These are phyloP conservation scores for Gigaspora rosea DNA, from an alignment of 192 early-diverging fungal genomes.

Conservation along the genomic window DNA sequence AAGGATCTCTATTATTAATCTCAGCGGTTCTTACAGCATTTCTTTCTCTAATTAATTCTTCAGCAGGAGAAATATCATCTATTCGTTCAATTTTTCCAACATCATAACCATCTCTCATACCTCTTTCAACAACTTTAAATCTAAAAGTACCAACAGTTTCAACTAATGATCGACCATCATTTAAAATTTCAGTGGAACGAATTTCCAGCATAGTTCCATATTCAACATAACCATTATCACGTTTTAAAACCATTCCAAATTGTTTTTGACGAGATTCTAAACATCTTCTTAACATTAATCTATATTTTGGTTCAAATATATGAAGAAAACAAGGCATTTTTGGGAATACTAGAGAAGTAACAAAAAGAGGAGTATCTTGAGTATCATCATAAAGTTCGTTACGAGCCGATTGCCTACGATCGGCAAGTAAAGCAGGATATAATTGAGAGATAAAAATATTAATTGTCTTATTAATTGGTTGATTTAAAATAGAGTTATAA, in stretches of 20 bases:
- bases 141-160: conserved; percentile 53
- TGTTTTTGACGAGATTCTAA: conserved; percentile 44
- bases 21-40: conserved; percentile 8
- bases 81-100: conserved; percentile 50
- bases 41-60: conserved; percentile 40
- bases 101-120: conserved; percentile 51
- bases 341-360: conserved; percentile 59
- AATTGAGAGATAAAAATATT: conserved; percentile 5
- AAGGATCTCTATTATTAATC: conserved; percentile 27
- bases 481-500: conserved; percentile 39
- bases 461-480: conserved; percentile 40
- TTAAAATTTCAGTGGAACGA: conserved; percentile 42
- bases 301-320: conserved; percentile 67
- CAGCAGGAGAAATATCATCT: conserved; percentile 46
- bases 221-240: conserved; percentile 27
- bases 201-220: conserved; percentile 58
- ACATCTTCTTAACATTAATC: conserved; percentile 56
- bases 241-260: conserved; percentile 58
- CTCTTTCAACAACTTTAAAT: conserved; percentile 43
- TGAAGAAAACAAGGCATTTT: conserved; percentile 60
- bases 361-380: conserved; percentile 58
- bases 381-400: conserved; percentile 40
- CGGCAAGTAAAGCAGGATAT: neutral
- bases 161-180: conserved; percentile 55
- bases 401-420: conserved; percentile 29